These are phyloP conservation scores for Xylaria longipes DNA, from an alignment of 495 filamentous ascomycete genomes.

Conservation along the genomic window DNA sequence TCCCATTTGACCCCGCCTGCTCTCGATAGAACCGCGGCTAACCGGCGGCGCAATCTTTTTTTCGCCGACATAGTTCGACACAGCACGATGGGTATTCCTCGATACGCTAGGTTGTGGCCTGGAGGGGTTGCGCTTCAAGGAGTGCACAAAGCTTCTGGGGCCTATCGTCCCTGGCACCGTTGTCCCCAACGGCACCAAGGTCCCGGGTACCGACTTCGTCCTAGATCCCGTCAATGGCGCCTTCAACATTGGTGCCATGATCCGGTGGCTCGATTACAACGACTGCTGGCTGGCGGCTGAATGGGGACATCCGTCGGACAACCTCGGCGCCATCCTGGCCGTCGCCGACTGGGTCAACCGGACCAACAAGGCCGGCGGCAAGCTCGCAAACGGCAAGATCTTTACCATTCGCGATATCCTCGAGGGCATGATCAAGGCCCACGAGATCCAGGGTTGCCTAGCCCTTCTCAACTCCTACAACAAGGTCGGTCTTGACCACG, in stretches of 20 bases:
- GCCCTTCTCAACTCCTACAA: conserved; percentile 98
- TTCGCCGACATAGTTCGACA: conserved; percentile 75
- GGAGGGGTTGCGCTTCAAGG: conserved; percentile 92
- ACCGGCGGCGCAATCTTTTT: conserved; percentile 34
- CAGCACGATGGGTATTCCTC: conserved; percentile 85
- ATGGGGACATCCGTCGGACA: conserved; percentile 98
- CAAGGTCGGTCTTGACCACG: conserved; percentile 97
- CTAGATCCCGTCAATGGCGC: conserved; percentile 94
- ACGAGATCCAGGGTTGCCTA: conserved; percentile 98
- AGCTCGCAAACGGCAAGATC: conserved; percentile 84
- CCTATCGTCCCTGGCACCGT: conserved; percentile 89
- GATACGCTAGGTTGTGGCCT: conserved; percentile 97
- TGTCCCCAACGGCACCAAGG: conserved; percentile 90
- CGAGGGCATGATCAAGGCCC: conserved; percentile 99
- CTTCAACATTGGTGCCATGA: conserved; percentile 99
- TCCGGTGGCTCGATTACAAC: conserved; percentile 99
- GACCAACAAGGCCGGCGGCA: conserved; percentile 90
- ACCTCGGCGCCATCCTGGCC: conserved; percentile 92
- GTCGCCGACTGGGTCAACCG: conserved; percentile 97
- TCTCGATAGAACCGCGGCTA: conserved; percentile 27
- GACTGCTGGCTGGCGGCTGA: conserved; percentile 99
- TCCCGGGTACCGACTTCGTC: conserved; percentile 91
- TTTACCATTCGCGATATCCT: conserved; percentile 88
- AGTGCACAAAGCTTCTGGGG: conserved; percentile 94
- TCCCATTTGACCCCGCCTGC: conserved; percentile 5